Conservation (phyloP, 2,329 filamentous ascomycete species). For the Nothomitra cinnamomea region DNA sequence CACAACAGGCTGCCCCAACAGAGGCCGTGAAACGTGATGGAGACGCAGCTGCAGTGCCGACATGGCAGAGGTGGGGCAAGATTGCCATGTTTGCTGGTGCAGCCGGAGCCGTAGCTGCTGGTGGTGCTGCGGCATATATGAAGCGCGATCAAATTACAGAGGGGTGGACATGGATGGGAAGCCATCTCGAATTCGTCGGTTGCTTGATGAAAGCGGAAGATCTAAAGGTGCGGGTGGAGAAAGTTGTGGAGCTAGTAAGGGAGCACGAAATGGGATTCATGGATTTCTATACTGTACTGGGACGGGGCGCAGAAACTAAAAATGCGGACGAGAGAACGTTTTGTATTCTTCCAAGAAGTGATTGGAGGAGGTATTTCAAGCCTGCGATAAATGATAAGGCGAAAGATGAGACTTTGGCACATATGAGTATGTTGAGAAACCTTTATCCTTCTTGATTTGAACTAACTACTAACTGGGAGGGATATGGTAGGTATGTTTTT, state of each 20-base stretch:
- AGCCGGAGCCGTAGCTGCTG: slow-evolving; percentile 60
- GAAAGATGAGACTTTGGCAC: slow-evolving; percentile 61
- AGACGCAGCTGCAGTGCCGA: slow-evolving; percentile 29
- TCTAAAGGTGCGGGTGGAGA: slow-evolving; percentile 54
- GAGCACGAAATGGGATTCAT: slow-evolving; percentile 60
- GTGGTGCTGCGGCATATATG: slow-evolving; percentile 70
- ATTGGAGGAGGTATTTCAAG: slow-evolving; percentile 17
- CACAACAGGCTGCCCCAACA: slow-evolving; percentile 20
- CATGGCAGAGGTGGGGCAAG: slow-evolving; percentile 69
- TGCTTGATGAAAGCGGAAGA: slow-evolving; percentile 75
- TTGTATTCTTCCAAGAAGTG: slow-evolving; percentile 56
- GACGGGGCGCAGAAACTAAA: slow-evolving; percentile 40
- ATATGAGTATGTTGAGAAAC: slow-evolving; percentile 42
- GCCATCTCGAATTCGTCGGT: slow-evolving; percentile 85
- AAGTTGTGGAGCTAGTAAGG: slow-evolving; percentile 44
- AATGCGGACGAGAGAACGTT: slow-evolving; percentile 54
- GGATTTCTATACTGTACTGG: slow-evolving; percentile 77
- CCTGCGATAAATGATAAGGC: slow-evolving; percentile 64
- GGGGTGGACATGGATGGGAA: slow-evolving; percentile 67
- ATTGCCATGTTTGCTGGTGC: slow-evolving; percentile 77
- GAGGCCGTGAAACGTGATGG: slow-evolving; percentile 18
- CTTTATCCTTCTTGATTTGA: not conserved
- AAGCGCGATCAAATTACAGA: slow-evolving; percentile 65
- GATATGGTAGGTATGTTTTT: slow-evolving; percentile 50
- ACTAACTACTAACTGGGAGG: slow-evolving; percentile 1